These are phyloP conservation scores for Rhizoclosmatium globosum DNA, from an alignment of 192 early-diverging fungal species.

Conservation along the genomic window DNA sequence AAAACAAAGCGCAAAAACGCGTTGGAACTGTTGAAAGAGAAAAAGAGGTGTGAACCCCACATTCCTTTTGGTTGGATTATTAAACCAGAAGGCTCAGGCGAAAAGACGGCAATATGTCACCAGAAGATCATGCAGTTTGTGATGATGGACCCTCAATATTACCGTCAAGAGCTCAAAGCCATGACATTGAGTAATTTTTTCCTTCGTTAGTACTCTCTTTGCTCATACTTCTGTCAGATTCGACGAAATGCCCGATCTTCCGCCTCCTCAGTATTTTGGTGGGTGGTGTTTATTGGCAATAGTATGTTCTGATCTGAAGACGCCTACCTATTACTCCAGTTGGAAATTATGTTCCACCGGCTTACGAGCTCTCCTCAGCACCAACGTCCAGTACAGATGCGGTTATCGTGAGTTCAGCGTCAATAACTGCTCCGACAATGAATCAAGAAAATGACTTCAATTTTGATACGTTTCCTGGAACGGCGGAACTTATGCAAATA, in stretches of 20 bases:
- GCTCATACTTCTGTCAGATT: neutral
- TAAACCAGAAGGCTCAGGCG: neutral
- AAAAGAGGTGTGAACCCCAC: neutral
- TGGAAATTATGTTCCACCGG: neutral
- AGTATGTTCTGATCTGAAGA: neutral
- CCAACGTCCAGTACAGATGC: too few relatives aligned
- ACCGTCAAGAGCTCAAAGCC: neutral
- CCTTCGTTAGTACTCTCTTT: neutral
- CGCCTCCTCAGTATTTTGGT: conserved; percentile 16
- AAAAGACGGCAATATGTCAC: neutral
- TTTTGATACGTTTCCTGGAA: too few relatives aligned
- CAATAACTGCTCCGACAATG: too few relatives aligned
- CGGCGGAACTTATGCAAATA: too few relatives aligned
- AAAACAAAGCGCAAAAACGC: conserved; percentile 23
- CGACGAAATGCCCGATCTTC: conserved; percentile 8
- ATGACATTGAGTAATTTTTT: neutral
- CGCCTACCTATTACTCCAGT: neutral
- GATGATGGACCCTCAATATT: neutral
- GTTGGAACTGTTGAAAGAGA: conserved; percentile 23
- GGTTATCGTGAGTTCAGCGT: too few relatives aligned
- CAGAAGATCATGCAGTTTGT: neutral
- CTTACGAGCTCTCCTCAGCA: too few relatives aligned
- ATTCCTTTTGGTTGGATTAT: neutral
- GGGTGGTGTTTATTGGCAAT: neutral
- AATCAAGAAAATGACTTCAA: too few relatives aligned